phyloP scores from a whole-genome alignment of 306 rosid genomes.

The Aeschynomene evenia region DNA sequence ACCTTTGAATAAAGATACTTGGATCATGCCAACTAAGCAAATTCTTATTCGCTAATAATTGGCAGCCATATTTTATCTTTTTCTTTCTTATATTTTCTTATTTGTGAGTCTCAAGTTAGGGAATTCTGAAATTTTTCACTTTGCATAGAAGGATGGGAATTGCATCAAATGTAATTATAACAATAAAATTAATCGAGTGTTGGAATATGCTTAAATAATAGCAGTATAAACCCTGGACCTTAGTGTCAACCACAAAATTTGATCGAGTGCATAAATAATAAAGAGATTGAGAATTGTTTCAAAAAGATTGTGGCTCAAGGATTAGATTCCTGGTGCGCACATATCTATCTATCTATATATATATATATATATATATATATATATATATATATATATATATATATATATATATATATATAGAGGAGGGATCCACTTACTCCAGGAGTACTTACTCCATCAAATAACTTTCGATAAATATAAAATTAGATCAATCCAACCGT shows the following conservation, averaged over 20 bases:
- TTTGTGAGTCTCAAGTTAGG: not conserved
- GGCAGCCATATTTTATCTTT: not conserved
- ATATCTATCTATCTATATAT: too few species aligned
- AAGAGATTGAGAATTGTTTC: not conserved
- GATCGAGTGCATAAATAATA: not conserved
- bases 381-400: too few species aligned
- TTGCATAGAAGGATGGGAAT: constrained; percentile 2
- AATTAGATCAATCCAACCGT: too few species aligned
- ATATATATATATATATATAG: too few species aligned
- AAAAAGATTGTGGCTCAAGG: constrained; percentile 1
- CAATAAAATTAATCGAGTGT: not conserved
- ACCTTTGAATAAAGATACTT: not conserved
- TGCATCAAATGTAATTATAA: not conserved
- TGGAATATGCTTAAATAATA: not conserved
- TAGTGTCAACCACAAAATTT: not conserved
- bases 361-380: too few species aligned
- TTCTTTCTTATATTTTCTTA: not conserved
- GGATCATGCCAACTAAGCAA: not conserved
- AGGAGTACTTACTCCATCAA: too few species aligned
- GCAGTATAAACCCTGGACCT: constrained; percentile 2
- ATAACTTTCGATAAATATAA: too few species aligned
- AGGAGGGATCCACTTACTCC: too few species aligned
- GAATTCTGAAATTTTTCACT: not conserved
- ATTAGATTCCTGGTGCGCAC: constrained; percentile 29
- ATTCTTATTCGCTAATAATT: not conserved